These are phyloP conservation scores for Letharia lupina DNA, from an alignment of 495 filamentous ascomycete genomes.

Conservation along the genomic window DNA sequence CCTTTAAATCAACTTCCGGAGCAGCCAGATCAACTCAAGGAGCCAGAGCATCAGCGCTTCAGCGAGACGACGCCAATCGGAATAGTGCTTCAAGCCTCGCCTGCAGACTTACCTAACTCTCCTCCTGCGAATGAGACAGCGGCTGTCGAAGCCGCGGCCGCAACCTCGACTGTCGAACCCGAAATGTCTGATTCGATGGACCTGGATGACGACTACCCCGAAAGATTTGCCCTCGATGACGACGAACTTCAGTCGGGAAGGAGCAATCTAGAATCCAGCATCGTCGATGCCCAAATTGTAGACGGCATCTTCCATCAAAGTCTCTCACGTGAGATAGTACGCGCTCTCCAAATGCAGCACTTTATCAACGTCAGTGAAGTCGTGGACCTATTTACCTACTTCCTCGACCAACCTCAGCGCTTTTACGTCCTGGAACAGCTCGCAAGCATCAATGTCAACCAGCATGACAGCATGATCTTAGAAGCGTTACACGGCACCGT, in stretches of 20 bases:
- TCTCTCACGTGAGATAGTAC: not conserved
- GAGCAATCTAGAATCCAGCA: not conserved
- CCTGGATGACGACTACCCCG: conserved; percentile 5
- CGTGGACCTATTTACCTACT: not conserved
- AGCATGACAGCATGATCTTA: not conserved
- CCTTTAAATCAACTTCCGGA: not conserved
- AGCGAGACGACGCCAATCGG: not conserved
- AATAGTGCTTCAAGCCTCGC: not conserved
- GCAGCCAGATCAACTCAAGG: not conserved
- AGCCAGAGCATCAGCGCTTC: not conserved
- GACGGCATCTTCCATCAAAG: not conserved
- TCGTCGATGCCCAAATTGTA: not conserved
- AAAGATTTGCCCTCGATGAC: conserved; percentile 9
- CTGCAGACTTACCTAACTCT: not conserved
- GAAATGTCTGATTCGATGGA: not conserved
- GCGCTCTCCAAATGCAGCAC: conserved; percentile 2
- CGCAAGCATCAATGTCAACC: not conserved
- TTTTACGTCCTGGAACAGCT: not conserved
- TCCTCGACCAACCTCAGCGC: not conserved
- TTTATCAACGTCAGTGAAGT: conserved; percentile 4
- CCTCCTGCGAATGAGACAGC: not conserved
- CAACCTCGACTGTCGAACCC: not conserved
- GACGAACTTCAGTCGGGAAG: not conserved
- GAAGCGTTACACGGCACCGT: not conserved
- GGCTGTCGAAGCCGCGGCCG: not conserved